Conservation (phyloP, 352 stramenopile species). For the Phytophthora sp. region DNA sequence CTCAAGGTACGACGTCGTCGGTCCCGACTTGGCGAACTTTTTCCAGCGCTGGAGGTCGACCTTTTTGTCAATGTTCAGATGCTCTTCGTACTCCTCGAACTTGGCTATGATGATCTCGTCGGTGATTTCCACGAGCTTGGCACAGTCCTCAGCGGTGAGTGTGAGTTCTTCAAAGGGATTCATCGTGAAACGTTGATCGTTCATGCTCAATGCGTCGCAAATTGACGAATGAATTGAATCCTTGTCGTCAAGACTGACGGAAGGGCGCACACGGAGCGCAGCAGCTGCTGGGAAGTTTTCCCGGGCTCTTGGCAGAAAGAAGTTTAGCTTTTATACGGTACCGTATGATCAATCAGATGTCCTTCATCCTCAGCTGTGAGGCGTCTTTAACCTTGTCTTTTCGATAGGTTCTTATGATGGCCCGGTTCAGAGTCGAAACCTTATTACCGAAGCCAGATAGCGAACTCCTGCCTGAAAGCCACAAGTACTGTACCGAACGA, state of each 20-base stretch:
- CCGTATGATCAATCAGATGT: no score
- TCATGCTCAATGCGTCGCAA: conserved; percentile 11
- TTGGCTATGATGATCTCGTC: conserved; percentile 23
- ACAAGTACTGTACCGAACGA: no score
- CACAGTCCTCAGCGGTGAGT: conserved; percentile 10
- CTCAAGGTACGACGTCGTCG: conserved; percentile 23
- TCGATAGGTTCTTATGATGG: conserved; percentile 24
- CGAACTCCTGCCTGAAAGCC: no score
- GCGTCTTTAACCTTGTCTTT: background rate
- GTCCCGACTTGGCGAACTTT: conserved; percentile 22
- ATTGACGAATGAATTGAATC: conserved; percentile 13
- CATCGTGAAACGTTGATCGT: conserved; percentile 29
- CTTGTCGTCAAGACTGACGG: background rate
- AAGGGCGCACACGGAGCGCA: conserved; percentile 8
- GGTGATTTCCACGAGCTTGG: conserved; percentile 20
- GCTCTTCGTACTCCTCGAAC: conserved; percentile 30
- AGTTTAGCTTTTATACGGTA: no score
- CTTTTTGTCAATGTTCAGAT: conserved; percentile 18
- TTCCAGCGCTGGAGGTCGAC: conserved; percentile 31
- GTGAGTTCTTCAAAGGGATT: conserved; percentile 20
- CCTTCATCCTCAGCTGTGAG: conserved; percentile 4
- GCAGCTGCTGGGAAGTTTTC: conserved; percentile 24
- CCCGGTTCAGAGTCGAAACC: conserved; percentile 11
- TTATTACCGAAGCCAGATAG: background rate
- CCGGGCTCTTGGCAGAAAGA: background rate